These are phyloP conservation scores for Naegleria gruberi DNA, from an alignment of 208 protist genomes.

Conservation along the genomic window DNA sequence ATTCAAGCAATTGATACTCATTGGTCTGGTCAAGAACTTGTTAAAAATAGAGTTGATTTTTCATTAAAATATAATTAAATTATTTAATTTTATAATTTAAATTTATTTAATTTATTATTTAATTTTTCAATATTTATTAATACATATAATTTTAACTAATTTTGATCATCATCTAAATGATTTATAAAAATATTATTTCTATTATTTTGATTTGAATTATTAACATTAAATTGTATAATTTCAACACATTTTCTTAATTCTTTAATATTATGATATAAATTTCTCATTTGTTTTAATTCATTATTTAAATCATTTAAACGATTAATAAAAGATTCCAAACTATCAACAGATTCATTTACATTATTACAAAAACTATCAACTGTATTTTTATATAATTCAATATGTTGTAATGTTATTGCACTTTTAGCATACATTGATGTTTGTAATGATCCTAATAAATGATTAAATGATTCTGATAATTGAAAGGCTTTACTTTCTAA, in stretches of 20 bases:
- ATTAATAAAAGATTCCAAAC: background rate
- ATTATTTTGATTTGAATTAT: background rate
- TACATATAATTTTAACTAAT: background rate
- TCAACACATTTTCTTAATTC: background rate
- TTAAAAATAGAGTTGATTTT: constrained; percentile 14
- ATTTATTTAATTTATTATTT: background rate
- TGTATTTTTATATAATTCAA: background rate
- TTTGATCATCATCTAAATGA: background rate
- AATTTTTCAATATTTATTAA: background rate
- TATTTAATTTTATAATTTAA: too few relatives aligned
- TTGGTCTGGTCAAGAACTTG: background rate
- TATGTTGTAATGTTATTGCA: background rate
- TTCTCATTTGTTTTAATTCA: background rate
- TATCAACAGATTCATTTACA: background rate
- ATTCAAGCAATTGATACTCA: constrained; percentile 29
- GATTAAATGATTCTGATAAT: background rate
- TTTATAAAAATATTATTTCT: background rate
- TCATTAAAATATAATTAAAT: background rate
- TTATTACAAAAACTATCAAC: background rate
- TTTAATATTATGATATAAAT: background rate
- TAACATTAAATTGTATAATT: background rate
- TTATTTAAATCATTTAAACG: background rate
- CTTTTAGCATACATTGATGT: background rate
- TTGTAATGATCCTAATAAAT: background rate
- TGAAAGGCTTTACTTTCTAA: background rate